Conservation (phyloP, 805 yeast genomes). For the Cyberlindnera veronae region DNA sequence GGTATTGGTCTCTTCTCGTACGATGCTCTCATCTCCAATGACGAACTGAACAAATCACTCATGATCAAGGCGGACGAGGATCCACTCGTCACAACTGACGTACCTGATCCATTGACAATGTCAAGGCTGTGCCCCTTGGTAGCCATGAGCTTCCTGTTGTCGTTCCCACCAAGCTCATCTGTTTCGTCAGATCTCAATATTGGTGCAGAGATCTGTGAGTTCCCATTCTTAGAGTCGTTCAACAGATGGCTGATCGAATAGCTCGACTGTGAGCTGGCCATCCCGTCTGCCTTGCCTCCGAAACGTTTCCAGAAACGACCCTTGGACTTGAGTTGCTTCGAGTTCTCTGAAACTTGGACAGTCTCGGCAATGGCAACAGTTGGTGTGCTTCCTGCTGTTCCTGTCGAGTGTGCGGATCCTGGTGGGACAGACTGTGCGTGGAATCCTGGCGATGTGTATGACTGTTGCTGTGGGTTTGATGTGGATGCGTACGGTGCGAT, state of each 20-base stretch:
- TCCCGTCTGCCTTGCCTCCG: slow-evolving; percentile 18
- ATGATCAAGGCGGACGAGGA: slow-evolving; percentile 12
- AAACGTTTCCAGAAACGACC: slow-evolving; percentile 33
- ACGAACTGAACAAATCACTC: slow-evolving; percentile 34
- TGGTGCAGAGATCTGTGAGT: slow-evolving; percentile 34
- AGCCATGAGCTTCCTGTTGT: slow-evolving; percentile 32
- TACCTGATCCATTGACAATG: slow-evolving; percentile 6
- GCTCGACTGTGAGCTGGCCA: slow-evolving; percentile 20
- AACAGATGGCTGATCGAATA: slow-evolving; percentile 18
- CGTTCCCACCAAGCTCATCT: slow-evolving; percentile 33
- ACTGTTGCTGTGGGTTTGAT: slow-evolving; percentile 1
- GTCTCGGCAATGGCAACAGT: slow-evolving; percentile 9
- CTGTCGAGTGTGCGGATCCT: background rate
- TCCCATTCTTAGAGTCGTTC: slow-evolving; percentile 15
- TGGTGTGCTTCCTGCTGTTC: slow-evolving; percentile 5
- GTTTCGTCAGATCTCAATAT: slow-evolving; percentile 32
- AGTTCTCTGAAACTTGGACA: slow-evolving; percentile 9
- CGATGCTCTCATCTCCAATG: slow-evolving; percentile 60
- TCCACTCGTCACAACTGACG: slow-evolving; percentile 1
- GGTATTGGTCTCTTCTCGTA: slow-evolving; percentile 68
- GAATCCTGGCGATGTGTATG: slow-evolving; percentile 6
- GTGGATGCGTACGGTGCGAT: background rate
- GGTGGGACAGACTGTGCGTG: slow-evolving; percentile 5
- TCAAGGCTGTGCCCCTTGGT: slow-evolving; percentile 15
- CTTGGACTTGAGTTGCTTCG: slow-evolving; percentile 24